Conservation (phyloP, 192 early-diverging fungal genomes). For the Gamsiella multidivaricata region DNA sequence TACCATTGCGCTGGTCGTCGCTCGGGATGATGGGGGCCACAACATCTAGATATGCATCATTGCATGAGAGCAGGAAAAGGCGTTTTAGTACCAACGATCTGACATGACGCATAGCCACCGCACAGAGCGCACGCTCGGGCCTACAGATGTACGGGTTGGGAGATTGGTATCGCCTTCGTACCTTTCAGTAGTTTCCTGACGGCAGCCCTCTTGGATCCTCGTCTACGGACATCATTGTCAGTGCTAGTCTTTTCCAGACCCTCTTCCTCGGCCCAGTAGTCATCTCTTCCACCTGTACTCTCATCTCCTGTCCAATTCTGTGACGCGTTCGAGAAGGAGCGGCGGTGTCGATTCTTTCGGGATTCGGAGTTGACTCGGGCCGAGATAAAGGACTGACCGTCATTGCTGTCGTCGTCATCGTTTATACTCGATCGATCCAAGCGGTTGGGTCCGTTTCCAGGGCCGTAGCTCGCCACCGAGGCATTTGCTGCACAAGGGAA, state of each 20-base stretch:
- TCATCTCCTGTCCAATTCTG: slow-evolving; percentile 24
- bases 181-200: slow-evolving; percentile 39
- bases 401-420: slow-evolving; percentile 35
- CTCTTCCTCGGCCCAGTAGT: slow-evolving; percentile 18
- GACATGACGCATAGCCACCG: too few relatives aligned
- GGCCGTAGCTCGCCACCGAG: slow-evolving; percentile 2
- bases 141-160: slow-evolving; percentile 5
- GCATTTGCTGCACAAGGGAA: slow-evolving; percentile 51
- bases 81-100: too few relatives aligned
- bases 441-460: slow-evolving; percentile 2
- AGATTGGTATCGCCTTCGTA: neutral
- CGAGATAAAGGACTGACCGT: slow-evolving; percentile 34
- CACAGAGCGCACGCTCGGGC: neutral
- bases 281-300: slow-evolving; percentile 2
- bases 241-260: neutral
- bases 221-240: slow-evolving; percentile 14
- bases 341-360: slow-evolving; percentile 37
- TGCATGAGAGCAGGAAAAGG: neutral
- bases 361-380: slow-evolving; percentile 22
- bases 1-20: slow-evolving; percentile 33
- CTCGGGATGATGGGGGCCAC: slow-evolving; percentile 32
- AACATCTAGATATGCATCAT: slow-evolving; percentile 20
- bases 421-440: slow-evolving; percentile 14
- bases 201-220: slow-evolving; percentile 38
- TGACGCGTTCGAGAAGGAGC: slow-evolving; percentile 39